A percentile compares a stretch with the other conserved stretches of the same genome.
phyloP scores from a whole-genome alignment of 1,284 basidiomycete genomes.

The Trichosporon coremiiforme region DNA sequence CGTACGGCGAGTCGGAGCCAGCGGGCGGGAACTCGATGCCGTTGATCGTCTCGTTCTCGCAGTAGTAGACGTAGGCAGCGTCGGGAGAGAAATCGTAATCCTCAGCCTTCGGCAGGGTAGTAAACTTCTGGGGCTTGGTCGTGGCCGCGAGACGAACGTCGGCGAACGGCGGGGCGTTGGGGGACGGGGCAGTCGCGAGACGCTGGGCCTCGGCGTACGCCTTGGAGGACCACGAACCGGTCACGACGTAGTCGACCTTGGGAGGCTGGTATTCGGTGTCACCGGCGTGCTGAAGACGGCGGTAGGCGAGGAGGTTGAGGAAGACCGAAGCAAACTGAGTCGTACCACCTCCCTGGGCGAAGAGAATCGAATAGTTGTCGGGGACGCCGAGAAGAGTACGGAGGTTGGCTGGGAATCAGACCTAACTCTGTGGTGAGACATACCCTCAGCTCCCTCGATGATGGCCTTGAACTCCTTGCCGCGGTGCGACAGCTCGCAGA shows the following conservation, averaged over 20 bases:
- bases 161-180: constrained; percentile 54
- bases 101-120: constrained; percentile 72
- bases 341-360: constrained; percentile 89
- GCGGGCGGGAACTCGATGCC: constrained; percentile 81
- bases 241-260: constrained; percentile 80
- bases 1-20: constrained; percentile 69
- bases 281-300: constrained; percentile 65
- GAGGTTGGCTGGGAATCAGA: constrained; percentile 59
- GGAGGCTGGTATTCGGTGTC: constrained; percentile 51
- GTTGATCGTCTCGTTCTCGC: constrained; percentile 99
- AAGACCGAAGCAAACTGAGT: constrained; percentile 87
- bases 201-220: constrained; percentile 78
- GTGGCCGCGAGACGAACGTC: constrained; percentile 69
- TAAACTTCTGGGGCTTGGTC: constrained; percentile 73
- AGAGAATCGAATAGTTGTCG: constrained; percentile 78
- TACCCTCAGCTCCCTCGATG: constrained; percentile 66
- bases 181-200: constrained; percentile 58
- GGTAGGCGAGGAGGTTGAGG: constrained; percentile 70
- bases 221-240: constrained; percentile 87
- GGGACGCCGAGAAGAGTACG: constrained; percentile 78
- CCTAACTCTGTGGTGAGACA: constrained; percentile 25
- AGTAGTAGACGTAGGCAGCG: constrained; percentile 94
- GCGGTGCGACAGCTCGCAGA: constrained; percentile 91
- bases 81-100: constrained; percentile 73
- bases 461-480: constrained; percentile 81